Evolutionary conservation across 805 yeast species (phyloP).

Genomic region (Schwanniomyces pseudopolymorphus): DNA sequence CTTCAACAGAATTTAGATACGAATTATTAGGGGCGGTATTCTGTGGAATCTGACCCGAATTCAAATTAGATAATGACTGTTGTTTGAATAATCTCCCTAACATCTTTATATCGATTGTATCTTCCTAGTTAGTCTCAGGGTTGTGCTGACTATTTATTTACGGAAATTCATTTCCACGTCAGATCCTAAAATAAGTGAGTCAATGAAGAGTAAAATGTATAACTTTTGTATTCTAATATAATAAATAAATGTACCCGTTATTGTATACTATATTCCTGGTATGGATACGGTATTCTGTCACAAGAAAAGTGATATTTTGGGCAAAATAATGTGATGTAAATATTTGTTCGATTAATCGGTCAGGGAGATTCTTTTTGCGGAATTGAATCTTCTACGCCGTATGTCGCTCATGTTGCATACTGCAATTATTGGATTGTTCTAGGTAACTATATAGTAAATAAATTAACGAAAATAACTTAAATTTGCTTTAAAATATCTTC

Average conservation of each 20-base stretch:
- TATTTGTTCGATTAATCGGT: neutral
- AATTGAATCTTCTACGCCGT: neutral
- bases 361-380: neutral
- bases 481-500: slow-evolving; percentile 25
- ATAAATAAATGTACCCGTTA: neutral
- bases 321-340: neutral
- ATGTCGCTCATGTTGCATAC: neutral
- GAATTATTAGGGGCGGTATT: slow-evolving; percentile 3
- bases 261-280: too few species aligned
- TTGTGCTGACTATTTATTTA: neutral
- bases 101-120: slow-evolving; percentile 16
- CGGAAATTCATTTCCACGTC: neutral
- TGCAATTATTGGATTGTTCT: neutral
- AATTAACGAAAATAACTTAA: neutral
- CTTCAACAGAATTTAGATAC: slow-evolving; percentile 35
- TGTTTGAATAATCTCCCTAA: slow-evolving; percentile 38
- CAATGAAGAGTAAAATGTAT: too few species aligned
- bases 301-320: neutral
- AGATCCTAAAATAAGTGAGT: neutral
- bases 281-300: too few species aligned
- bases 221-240: neutral
- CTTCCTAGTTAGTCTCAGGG: neutral
- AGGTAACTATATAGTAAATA: neutral
- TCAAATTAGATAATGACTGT: slow-evolving; percentile 5
- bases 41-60: neutral